A percentile compares a stretch with the other conserved stretches of the same genome.
These are phyloP conservation scores for Prunus kanzakura DNA, from an alignment of 306 rosid genomes.

Conservation along the genomic window DNA sequence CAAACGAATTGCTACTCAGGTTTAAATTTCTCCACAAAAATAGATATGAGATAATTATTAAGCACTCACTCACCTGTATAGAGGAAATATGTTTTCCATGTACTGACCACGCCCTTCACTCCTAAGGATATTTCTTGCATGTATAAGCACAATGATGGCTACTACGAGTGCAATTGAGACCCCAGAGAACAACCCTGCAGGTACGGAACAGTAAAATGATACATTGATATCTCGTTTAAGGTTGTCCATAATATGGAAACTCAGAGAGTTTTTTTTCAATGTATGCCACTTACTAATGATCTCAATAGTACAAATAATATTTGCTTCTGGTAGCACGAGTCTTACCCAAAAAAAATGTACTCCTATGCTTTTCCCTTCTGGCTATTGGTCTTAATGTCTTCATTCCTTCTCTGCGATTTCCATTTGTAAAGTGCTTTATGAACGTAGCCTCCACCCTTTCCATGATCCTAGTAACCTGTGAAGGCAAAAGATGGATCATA, in stretches of 20 bases:
- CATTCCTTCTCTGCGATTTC: conserved; percentile 48
- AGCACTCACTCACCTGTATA: conserved; percentile 50
- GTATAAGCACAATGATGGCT: conserved; percentile 48
- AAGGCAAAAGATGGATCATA: conserved; percentile 16
- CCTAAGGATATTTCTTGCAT: conserved; percentile 47
- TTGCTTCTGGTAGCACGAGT: neutral
- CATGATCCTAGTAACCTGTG: conserved; percentile 54
- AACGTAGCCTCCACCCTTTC: conserved; percentile 64
- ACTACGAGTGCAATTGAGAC: conserved; percentile 48
- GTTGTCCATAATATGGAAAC: neutral
- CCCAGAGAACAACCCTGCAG: conserved; percentile 50
- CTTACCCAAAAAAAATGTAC: conserved; percentile 47
- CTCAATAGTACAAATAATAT: neutral
- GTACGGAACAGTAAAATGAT: neutral
- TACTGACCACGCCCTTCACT: conserved; percentile 27
- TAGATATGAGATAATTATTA: neutral
- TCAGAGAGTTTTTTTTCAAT: neutral
- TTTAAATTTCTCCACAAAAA: neutral
- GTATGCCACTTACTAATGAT: neutral
- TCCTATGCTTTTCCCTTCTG: conserved; percentile 50
- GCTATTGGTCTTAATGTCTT: conserved; percentile 44
- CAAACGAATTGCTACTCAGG: neutral
- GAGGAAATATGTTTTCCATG: conserved; percentile 71
- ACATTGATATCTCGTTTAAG: neutral
- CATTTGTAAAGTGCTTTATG: conserved; percentile 56